These are phyloP conservation scores for Ceratonia siliqua DNA, from an alignment of 306 rosid species.

Conservation along the genomic window DNA sequence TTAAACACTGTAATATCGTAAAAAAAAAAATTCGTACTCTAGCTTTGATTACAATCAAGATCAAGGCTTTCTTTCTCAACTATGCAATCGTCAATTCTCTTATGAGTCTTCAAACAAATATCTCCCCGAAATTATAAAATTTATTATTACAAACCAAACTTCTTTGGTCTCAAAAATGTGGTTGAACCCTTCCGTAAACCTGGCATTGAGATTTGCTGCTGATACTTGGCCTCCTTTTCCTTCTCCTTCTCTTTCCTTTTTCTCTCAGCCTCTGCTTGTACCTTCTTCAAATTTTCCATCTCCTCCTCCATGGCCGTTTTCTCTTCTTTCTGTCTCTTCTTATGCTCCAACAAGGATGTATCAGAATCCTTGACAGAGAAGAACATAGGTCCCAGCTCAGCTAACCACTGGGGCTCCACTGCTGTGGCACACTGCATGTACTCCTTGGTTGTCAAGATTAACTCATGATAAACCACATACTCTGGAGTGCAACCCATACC, in stretches of 20 bases:
- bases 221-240: slow-evolving; percentile 63
- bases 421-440: slow-evolving; percentile 99
- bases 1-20: too few species aligned
- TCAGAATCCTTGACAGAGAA: slow-evolving; percentile 96
- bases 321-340: slow-evolving; percentile 85
- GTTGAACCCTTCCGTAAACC: slow-evolving; percentile 79
- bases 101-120: not conserved
- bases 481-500: slow-evolving; percentile 99
- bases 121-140: slow-evolving; percentile 12
- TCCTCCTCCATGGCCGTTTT: slow-evolving; percentile 97
- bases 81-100: not conserved
- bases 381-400: slow-evolving; percentile 97
- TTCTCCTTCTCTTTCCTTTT: slow-evolving; percentile 58
- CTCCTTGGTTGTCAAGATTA: slow-evolving; percentile 81
- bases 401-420: slow-evolving; percentile 96
- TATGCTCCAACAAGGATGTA: slow-evolving; percentile 87
- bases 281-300: slow-evolving; percentile 89
- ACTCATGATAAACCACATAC: slow-evolving; percentile 84
- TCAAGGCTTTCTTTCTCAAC: not conserved
- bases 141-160: slow-evolving; percentile 65
- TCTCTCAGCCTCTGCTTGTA: slow-evolving; percentile 69
- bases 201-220: slow-evolving; percentile 74
- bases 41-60: not conserved
- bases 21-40: not conserved
- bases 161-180: slow-evolving; percentile 84